Evolutionary conservation across 805 yeast genomes (phyloP).

Genomic region (Cyberlindnera xylosilytica): DNA sequence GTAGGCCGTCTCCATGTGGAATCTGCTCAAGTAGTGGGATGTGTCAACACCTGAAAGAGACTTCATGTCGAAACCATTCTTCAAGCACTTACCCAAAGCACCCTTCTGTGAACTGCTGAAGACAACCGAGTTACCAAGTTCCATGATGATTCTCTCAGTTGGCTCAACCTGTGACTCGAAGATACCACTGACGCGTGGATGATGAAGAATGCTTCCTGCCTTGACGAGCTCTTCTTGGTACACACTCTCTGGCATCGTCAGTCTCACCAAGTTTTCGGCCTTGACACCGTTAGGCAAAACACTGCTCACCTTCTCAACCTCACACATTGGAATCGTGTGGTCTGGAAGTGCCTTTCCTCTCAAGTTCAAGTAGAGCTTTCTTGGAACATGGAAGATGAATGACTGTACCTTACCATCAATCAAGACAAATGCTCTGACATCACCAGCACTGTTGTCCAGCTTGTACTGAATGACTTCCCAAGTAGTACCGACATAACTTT

Average conservation of each 20-base stretch:
- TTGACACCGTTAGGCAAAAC: conserved; percentile 67
- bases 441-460: conserved; percentile 62
- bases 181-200: conserved; percentile 58
- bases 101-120: conserved; percentile 76
- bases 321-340: conserved; percentile 45
- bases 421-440: conserved; percentile 64
- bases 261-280: conserved; percentile 46
- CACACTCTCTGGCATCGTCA: conserved; percentile 64
- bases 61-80: conserved; percentile 73
- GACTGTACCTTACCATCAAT: conserved; percentile 73
- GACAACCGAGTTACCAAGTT: conserved; percentile 69
- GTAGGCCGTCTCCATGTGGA: conserved; percentile 57
- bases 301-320: conserved; percentile 56
- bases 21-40: conserved; percentile 50
- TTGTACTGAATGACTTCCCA: conserved; percentile 87
- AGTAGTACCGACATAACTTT: conserved; percentile 64
- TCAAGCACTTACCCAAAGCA: conserved; percentile 79
- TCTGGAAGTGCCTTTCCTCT: conserved; percentile 35
- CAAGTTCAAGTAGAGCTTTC: conserved; percentile 54
- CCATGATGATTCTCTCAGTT: conserved; percentile 71
- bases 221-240: conserved; percentile 55
- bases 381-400: conserved; percentile 70
- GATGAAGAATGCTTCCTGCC: conserved; percentile 61
- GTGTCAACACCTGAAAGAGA: conserved; percentile 47
- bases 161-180: conserved; percentile 73